These are phyloP conservation scores for Naegleria gruberi DNA, from an alignment of 208 protist genomes.

Conservation along the genomic window DNA sequence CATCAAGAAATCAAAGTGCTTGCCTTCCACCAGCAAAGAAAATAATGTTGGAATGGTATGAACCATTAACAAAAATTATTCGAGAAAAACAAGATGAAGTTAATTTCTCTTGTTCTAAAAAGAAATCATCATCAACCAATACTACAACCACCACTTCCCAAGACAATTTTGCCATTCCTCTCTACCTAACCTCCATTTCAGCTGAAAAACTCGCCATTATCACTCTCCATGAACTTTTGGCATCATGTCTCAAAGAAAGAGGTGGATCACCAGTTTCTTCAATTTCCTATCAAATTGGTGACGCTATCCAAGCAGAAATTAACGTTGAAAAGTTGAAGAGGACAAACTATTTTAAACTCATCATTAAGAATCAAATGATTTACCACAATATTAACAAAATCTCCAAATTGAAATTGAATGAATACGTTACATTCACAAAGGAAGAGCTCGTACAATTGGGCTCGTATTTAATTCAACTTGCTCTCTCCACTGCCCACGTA, in stretches of 20 bases:
- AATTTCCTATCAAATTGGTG: not conserved
- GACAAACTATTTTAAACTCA: not conserved
- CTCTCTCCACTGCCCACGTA: not conserved
- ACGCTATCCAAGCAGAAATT: conserved; percentile 21
- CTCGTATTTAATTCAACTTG: not conserved
- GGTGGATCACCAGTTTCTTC: not conserved
- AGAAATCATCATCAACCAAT: not conserved
- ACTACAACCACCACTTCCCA: not conserved
- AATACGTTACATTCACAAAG: not conserved
- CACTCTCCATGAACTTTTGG: conserved; percentile 30
- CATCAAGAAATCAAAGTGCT: not conserved
- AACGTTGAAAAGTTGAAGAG: conserved; percentile 22
- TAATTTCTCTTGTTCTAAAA: not conserved
- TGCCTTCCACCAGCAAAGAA: not conserved
- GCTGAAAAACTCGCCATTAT: conserved; percentile 33
- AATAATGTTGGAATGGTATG: conserved; percentile 33
- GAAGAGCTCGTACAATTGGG: not conserved
- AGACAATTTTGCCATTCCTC: not conserved
- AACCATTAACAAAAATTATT: conserved; percentile 26
- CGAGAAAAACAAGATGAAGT: conserved; percentile 15
- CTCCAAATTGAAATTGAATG: not conserved
- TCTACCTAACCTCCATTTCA: not conserved
- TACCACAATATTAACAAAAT: not conserved
- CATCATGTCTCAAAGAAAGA: not conserved
- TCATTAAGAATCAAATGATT: not conserved